These are phyloP conservation scores for Hypoxylon sp. DNA, from an alignment of 2,329 filamentous ascomycete species.

Conservation along the genomic window DNA sequence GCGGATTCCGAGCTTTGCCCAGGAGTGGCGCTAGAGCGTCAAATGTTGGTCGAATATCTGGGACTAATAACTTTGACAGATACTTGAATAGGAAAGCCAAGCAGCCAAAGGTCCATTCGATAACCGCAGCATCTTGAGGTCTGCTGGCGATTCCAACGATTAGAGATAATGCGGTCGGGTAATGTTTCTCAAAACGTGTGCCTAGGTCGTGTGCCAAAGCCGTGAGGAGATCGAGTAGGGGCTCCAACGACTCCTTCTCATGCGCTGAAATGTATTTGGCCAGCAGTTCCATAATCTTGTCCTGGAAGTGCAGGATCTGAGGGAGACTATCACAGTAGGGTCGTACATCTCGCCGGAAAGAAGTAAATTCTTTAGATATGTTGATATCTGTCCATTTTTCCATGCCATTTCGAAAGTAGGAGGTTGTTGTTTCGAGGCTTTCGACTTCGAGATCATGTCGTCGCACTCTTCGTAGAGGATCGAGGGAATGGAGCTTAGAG, in stretches of 20 bases:
- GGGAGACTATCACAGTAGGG: slow-evolving; percentile 89
- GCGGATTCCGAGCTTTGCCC: slow-evolving; percentile 83
- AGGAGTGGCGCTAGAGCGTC: slow-evolving; percentile 86
- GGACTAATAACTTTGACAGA: slow-evolving; percentile 85
- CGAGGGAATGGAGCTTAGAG: slow-evolving; percentile 87
- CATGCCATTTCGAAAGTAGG: slow-evolving; percentile 85
- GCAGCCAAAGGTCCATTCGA: slow-evolving; percentile 97
- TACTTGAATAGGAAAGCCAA: slow-evolving; percentile 98
- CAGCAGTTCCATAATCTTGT: slow-evolving; percentile 83
- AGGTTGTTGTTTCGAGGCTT: slow-evolving; percentile 81
- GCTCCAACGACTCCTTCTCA: slow-evolving; percentile 85
- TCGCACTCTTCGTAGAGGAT: slow-evolving; percentile 90
- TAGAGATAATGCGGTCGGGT: slow-evolving; percentile 78
- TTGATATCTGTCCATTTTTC: slow-evolving; percentile 94
- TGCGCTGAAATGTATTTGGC: slow-evolving; percentile 80
- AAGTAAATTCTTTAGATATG: slow-evolving; percentile 82
- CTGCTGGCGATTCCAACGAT: slow-evolving; percentile 83
- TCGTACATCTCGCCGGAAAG: slow-evolving; percentile 79
- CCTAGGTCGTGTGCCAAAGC: slow-evolving; percentile 97
- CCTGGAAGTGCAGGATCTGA: slow-evolving; percentile 91
- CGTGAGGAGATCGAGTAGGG: slow-evolving; percentile 86
- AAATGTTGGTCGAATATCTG: slow-evolving; percentile 86
- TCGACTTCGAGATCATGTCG: slow-evolving; percentile 85
- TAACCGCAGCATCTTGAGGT: slow-evolving; percentile 84
- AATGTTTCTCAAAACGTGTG: slow-evolving; percentile 87